Evolutionary conservation across 495 filamentous ascomycete species (phyloP).

Genomic region (Neurospora sp.): DNA sequence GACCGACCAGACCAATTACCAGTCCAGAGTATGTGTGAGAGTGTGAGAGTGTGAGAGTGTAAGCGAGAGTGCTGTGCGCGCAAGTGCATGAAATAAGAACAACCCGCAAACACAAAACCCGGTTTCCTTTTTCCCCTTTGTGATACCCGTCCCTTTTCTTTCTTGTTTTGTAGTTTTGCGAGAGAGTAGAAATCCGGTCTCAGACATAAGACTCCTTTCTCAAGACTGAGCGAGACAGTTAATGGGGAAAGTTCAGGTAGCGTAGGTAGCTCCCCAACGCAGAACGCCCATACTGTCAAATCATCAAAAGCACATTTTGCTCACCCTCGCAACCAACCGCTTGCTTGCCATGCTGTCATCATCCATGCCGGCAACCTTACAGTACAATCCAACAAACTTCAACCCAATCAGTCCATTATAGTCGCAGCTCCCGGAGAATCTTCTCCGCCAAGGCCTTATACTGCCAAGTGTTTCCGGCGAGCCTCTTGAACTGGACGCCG

Average conservation of each 20-base stretch:
- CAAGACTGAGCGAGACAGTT: neutral
- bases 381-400: neutral
- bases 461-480: conserved; percentile 92
- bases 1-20: neutral
- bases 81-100: neutral
- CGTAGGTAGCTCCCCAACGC: neutral
- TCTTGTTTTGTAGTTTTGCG: neutral
- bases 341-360: neutral
- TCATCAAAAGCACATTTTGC: neutral
- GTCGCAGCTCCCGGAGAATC: conserved; percentile 77
- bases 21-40: neutral
- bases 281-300: neutral
- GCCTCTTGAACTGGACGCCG: conserved; percentile 97
- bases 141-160: neutral
- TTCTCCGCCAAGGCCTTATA: conserved; percentile 97
- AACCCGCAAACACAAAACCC: neutral
- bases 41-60: neutral
- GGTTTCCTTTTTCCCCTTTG: neutral
- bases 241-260: neutral
- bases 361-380: neutral
- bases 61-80: neutral
- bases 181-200: neutral
- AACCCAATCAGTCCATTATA: conserved; percentile 34
- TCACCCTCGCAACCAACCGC: neutral
- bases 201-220: neutral